Conservation (phyloP, 2,329 filamentous ascomycete species). For the Alternaria triticimaculans region DNA sequence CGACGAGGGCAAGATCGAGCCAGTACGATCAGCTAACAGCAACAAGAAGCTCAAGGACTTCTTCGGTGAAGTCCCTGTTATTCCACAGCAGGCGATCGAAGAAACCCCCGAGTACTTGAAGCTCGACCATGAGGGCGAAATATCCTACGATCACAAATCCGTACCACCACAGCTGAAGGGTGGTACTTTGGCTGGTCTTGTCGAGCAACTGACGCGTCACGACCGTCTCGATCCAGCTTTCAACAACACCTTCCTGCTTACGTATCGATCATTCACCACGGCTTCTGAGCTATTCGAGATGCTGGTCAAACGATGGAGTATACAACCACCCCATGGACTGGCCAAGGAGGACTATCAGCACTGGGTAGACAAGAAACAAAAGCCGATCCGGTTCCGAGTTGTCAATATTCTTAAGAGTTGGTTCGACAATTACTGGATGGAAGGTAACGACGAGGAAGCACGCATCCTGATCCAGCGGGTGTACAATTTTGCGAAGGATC, state of each 20-base stretch:
- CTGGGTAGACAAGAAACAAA: constrained; percentile 95
- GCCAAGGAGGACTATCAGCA: constrained; percentile 76
- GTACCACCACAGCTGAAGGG: constrained; percentile 80
- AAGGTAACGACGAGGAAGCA: constrained; percentile 83
- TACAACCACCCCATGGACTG: constrained; percentile 87
- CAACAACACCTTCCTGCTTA: constrained; percentile 97
- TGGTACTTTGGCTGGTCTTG: constrained; percentile 84
- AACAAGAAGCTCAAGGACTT: constrained; percentile 59
- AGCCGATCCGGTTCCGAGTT: constrained; percentile 91
- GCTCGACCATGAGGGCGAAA: constrained; percentile 86
- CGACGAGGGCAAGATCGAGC: constrained; percentile 44
- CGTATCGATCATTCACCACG: constrained; percentile 92
- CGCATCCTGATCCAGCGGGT: constrained; percentile 86
- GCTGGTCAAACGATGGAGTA: constrained; percentile 87
- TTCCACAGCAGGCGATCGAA: constrained; percentile 63
- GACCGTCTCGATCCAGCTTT: constrained; percentile 95
- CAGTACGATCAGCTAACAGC: constrained; percentile 48
- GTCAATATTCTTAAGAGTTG: constrained; percentile 98
- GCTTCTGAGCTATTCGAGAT: constrained; percentile 92
- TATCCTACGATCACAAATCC: constrained; percentile 87
- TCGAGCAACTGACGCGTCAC: constrained; percentile 93
- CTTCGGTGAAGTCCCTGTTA: constrained; percentile 60
- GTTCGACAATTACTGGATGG: constrained; percentile 99
- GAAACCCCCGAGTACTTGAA: constrained; percentile 84
- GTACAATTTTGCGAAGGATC: constrained; percentile 88